Evolutionary conservation across 768 basidiomycete genomes (phyloP), one percentile per base, ranked within the genome.

Genomic region (Austroboletus festivus): DNA sequence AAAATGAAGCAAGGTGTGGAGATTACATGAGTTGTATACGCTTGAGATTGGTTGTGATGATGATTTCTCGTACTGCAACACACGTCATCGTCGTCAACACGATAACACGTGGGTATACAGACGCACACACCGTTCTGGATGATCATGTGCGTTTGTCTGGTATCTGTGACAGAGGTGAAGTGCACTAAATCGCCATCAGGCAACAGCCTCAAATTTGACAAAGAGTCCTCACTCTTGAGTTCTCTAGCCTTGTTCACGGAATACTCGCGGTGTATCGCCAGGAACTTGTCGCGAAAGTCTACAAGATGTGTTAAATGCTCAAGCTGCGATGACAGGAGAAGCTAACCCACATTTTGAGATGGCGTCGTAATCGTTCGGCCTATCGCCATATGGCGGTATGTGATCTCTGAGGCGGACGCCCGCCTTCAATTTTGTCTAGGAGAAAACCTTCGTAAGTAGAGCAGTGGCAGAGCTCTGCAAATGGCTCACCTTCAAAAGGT

Each of bases 141-240:
- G 59, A 91, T 89, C 15, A 77, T 83, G 33, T 77, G 73, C 31
- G 89, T 91, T 55, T 76, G 73, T 62, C 78, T 76, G 50, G 85
- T 89, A 68, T 91, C 87, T n/a, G 83, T 89, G 42, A 91, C 89
- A 44, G 86, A 78, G 10, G 89, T 91, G 48, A 83, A 73, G 65
- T 91, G 88, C 46, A 87, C 89, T 91, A 53, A 33, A 30, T 19
- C 0, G 15, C 13, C 7, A 21, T 69, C 21, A 65, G 57, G 46
- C 22, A 24, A 20, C 15, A 19, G 4, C 2, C 13, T 34, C 12
- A 11, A 0, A 2, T 38, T n/a, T 8, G 15, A 28, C 38, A 20
- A 39, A 16, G 16, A 24, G 68, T 12, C 12, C 83, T 48, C 57
- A 89, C 89, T 80, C 60, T 83, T 86, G 15, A 87, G 68, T 52